Conservation (phyloP, 2,329 filamentous ascomycete species). For the Colletotrichum costaricense region DNA sequence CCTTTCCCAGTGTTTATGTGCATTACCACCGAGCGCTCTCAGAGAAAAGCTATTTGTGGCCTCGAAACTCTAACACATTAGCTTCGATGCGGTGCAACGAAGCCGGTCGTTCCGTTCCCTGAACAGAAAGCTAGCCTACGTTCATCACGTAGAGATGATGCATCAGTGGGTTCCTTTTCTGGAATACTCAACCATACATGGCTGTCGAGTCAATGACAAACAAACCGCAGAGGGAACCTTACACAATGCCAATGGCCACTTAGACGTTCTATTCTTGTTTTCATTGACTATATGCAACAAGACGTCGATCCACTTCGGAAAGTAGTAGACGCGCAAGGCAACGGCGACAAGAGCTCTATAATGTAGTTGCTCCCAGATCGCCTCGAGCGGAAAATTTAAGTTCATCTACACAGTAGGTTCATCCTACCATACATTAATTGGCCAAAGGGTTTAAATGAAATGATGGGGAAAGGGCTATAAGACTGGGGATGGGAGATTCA, state of each 20-base stretch:
- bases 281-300: not conserved
- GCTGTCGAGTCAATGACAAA: not conserved
- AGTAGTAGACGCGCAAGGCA: too few relatives aligned
- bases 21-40: not conserved
- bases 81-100: not conserved
- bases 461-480: too few relatives aligned
- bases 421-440: too few relatives aligned
- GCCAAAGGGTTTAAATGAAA: too few relatives aligned
- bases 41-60: not conserved
- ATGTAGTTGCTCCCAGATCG: too few relatives aligned
- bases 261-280: not conserved
- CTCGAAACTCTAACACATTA: not conserved
- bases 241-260: not conserved
- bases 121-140: not conserved
- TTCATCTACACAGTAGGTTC: too few relatives aligned
- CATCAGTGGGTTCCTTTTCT: not conserved
- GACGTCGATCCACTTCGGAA: not conserved
- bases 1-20: not conserved
- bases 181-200: too few relatives aligned
- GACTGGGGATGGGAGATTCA: too few relatives aligned
- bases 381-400: too few relatives aligned
- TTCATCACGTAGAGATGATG: not conserved
- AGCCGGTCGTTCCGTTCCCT: not conserved
- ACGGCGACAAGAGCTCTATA: too few relatives aligned
- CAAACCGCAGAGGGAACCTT: not conserved